Base-by-base conservation (phyloP, 306 rosid species). In the Styphnolobium japonicum region DNA sequence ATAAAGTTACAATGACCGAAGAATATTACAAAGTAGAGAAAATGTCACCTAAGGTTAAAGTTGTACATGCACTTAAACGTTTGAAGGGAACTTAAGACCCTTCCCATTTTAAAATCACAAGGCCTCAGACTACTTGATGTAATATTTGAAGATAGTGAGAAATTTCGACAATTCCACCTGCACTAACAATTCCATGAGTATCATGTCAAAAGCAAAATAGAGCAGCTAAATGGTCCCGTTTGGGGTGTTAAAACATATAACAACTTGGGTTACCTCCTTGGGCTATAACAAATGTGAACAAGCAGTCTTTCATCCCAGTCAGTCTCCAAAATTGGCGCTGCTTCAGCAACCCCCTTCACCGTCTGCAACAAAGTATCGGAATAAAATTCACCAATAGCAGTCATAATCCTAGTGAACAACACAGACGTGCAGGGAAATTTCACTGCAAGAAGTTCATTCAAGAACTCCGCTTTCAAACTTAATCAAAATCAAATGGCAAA, bases 91-190 rank as follows among this genome's bases (percentile, higher is more conserved):
- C 81, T 63, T 43, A 90, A 85, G 70, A 91, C 93, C 88, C 84
- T 91, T 73, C 98, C 98, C 97, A 87, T 87, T 82, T 91, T 95
- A 74, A 95, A 95, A 85, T 95, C 99, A 80, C 96, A 95, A 64
- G 98, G 98, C 25, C 94, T 87, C 62, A 95, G 82, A 84, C 90
- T 88, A 82, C 87, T 90, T 23, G 97, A 90, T 16, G 97, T 83
- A 79, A 95, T 83, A 85, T 87, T 93, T 45, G 96, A 88, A 56
- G 94, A 86, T 69, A 89, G 72, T 2, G 88, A 80, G 66, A 92
- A 95, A 73, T 80, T 91, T 70, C 97, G 90, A 81, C 98, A 93
- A 12, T 92, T 87, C 99, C 99, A 95, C 86, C 99, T 95, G 61
- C 82, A 74, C 67, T 42, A 52, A 65, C 34, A 71, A 68, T 34